A percentile compares a stretch with the other conserved stretches of the same genome.
Evolutionary conservation across 352 stramenopile genomes (phyloP).

Genomic region (Phytophthora sojae): DNA sequence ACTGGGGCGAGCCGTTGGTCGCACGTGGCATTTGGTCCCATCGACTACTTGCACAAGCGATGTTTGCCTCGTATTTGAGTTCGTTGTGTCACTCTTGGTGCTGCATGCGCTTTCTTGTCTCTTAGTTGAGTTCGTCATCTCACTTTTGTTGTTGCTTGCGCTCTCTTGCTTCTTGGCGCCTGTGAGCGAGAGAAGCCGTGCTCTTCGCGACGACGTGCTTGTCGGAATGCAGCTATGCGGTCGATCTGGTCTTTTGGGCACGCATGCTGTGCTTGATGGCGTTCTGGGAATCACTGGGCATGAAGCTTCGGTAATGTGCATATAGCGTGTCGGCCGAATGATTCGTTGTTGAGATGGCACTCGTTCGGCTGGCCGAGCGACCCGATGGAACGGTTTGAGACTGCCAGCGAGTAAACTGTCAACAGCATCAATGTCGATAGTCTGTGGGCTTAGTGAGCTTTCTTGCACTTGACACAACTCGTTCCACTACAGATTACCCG

Average conservation of each 20-base stretch:
- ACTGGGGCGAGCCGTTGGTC: constrained; percentile 15
- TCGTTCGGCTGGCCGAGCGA: constrained; percentile 6
- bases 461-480: constrained; percentile 45
- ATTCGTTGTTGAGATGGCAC: constrained; percentile 14
- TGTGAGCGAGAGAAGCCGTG: constrained; percentile 26
- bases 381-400: constrained; percentile 25
- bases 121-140: background rate
- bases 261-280: constrained; percentile 12
- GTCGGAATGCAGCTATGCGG: constrained; percentile 37
- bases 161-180: constrained; percentile 3
- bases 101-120: constrained; percentile 5
- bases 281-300: constrained; percentile 15
- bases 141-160: constrained; percentile 8
- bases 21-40: constrained; percentile 27
- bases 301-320: constrained; percentile 19
- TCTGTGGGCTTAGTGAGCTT: constrained; percentile 9
- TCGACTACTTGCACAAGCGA: constrained; percentile 19
- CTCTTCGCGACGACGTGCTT: constrained; percentile 25
- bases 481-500: constrained; percentile 37
- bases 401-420: constrained; percentile 54
- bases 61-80: background rate
- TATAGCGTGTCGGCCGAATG: constrained; percentile 10
- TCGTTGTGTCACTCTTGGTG: constrained; percentile 2
- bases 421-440: constrained; percentile 70
- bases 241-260: constrained; percentile 37